phyloP scores from a whole-genome alignment of 805 yeast genomes.

The Kuraishia piskuri region DNA sequence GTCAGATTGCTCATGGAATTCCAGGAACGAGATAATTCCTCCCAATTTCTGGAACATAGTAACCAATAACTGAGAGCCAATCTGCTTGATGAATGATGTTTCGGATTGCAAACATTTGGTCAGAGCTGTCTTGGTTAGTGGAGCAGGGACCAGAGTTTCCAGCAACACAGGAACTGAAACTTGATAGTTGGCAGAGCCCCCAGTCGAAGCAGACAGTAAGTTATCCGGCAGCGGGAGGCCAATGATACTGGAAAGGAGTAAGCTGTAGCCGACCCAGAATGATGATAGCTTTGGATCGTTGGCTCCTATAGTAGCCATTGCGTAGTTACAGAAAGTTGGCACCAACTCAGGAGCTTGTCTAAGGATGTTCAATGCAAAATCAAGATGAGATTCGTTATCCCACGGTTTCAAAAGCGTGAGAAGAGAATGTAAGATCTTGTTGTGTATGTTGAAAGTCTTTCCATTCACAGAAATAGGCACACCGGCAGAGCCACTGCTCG shows the following conservation, averaged over 20 bases:
- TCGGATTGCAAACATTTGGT: constrained; percentile 49
- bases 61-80: constrained; percentile 51
- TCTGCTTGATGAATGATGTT: constrained; percentile 46
- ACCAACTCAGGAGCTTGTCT: constrained; percentile 56
- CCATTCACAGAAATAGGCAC: constrained; percentile 38
- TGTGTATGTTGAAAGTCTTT: constrained; percentile 49
- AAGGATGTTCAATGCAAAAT: constrained; percentile 43
- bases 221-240: constrained; percentile 41
- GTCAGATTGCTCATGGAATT: constrained; percentile 7
- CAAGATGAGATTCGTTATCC: constrained; percentile 61
- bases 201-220: neutral
- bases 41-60: constrained; percentile 47
- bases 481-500: constrained; percentile 25
- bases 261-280: constrained; percentile 74
- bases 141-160: constrained; percentile 57
- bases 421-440: constrained; percentile 56
- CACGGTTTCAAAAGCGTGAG: constrained; percentile 69
- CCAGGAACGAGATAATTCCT: constrained; percentile 24
- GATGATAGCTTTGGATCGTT: constrained; percentile 76
- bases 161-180: constrained; percentile 24
- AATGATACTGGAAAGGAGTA: constrained; percentile 53
- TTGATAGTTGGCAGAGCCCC: neutral
- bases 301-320: constrained; percentile 51
- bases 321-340: constrained; percentile 56
- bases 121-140: constrained; percentile 49